Evolutionary conservation across 2,329 filamentous ascomycete genomes (phyloP).

Genomic region (Diaporthe capsici): DNA sequence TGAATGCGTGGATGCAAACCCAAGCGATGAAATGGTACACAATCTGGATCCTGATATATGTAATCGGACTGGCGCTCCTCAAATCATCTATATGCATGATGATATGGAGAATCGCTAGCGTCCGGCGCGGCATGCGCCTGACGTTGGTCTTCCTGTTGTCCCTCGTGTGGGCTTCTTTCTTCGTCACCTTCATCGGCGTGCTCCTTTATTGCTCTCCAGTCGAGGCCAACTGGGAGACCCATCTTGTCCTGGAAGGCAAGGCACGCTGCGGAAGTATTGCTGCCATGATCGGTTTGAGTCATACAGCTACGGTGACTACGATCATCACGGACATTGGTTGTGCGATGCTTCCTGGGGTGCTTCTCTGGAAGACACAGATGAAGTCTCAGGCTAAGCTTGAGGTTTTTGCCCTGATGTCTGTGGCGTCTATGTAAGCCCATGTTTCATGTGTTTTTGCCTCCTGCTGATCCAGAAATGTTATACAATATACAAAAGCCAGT

Average conservation of each 20-base stretch:
- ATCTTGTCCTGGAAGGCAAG: constrained; percentile 1
- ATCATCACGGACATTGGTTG: neutral
- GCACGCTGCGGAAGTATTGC: neutral
- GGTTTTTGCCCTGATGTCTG: constrained; percentile 45
- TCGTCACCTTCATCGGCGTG: constrained; percentile 6
- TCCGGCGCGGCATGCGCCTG: neutral
- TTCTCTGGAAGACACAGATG: constrained; percentile 31
- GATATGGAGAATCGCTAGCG: constrained; percentile 29
- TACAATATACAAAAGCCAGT: neutral
- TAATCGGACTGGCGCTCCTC: constrained; percentile 9
- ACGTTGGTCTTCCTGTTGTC: constrained; percentile 3
- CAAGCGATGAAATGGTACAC: constrained; percentile 21
- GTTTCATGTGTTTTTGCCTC: neutral
- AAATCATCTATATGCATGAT: constrained; percentile 31
- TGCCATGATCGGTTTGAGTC: constrained; percentile 19
- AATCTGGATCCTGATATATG: constrained; percentile 31
- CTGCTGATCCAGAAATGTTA: too few species aligned
- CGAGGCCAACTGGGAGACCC: constrained; percentile 1
- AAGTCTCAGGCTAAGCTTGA: constrained; percentile 42
- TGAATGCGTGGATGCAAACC: constrained; percentile 1
- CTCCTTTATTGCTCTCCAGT: neutral
- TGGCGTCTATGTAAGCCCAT: constrained; percentile 46
- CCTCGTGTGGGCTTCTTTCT: constrained; percentile 4
- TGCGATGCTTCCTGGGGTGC: neutral
- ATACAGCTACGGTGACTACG: neutral